Evolutionary conservation across 2,329 filamentous ascomycete genomes (phyloP).

Genomic region (Corynespora cassiicola): DNA sequence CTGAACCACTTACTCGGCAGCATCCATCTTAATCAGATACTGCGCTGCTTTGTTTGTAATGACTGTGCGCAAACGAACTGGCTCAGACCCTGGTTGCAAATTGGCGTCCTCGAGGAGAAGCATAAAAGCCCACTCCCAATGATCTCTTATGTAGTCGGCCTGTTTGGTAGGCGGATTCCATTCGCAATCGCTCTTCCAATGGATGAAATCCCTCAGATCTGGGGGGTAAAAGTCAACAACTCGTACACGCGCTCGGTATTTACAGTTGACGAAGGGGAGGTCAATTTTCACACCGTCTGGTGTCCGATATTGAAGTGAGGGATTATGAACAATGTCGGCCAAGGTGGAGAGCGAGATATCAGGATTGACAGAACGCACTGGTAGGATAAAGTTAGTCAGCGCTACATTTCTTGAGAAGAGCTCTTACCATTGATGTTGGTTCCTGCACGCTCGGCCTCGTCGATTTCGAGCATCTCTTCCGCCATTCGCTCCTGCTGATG

Average conservation of each 20-base stretch:
- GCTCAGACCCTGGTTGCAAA: slow-evolving; percentile 27
- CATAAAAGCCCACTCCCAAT: slow-evolving; percentile 86
- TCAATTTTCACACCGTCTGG: slow-evolving; percentile 47
- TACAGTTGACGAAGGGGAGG: slow-evolving; percentile 76
- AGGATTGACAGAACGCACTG: slow-evolving; percentile 56
- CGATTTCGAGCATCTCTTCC: neutral
- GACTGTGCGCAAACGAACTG: slow-evolving; percentile 66
- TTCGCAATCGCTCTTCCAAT: slow-evolving; percentile 45
- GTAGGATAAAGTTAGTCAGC: slow-evolving; percentile 17
- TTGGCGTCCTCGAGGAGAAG: slow-evolving; percentile 77
- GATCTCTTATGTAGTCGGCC: slow-evolving; percentile 43
- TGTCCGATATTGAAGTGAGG: slow-evolving; percentile 46
- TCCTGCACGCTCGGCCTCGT: slow-evolving; percentile 18
- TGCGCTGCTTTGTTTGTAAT: slow-evolving; percentile 68
- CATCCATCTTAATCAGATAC: slow-evolving; percentile 61
- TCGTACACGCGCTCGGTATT: slow-evolving; percentile 73
- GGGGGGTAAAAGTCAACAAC: slow-evolving; percentile 82
- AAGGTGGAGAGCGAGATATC: slow-evolving; percentile 39
- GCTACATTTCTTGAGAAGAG: neutral
- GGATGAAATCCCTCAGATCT: slow-evolving; percentile 73
- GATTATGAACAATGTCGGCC: slow-evolving; percentile 57
- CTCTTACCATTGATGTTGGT: slow-evolving; percentile 52
- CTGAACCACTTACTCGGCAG: slow-evolving; percentile 58
- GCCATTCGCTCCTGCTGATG: no score
- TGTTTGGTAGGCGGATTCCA: slow-evolving; percentile 45